Base-by-base conservation (phyloP, 164 flowering plant species). In the Annona squamosa region DNA sequence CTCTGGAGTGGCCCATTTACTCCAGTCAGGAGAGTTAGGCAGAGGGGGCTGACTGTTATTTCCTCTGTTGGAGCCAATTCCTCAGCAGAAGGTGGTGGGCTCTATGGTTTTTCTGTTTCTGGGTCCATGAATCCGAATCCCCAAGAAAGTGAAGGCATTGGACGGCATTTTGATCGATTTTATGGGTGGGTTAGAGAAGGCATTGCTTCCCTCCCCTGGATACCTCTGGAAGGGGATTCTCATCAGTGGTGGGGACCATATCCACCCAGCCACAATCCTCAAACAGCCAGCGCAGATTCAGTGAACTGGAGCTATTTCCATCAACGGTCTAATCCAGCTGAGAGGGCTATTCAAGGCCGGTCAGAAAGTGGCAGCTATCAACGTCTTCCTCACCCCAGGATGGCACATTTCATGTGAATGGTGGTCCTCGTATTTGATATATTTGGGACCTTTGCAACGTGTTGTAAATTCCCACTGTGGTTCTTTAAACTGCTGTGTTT, bases 111-210 rank as follows among this genome's bases (percentile, higher is more conserved):
- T 65, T 68, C 71, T 57, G 19, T 67, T 52, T 52, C 71, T 57
- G 76, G 76, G 9, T 67, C 68, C 42, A 63, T 67, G 56, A 68
- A 59, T 73, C 48, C 46, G 48, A 67, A 17, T 59, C 76, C 44
- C n/a, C 71, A 57, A 52, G 76, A 74, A 45, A 64, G 76, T 46
- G 72, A 68, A 16, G 68, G 63, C 26, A 44, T n/a, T 9, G 57
- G 76, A 6, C 59, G 76, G 65, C 76, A 65, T 45, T 73, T 65
- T 42, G 75, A 73, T 65, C 63, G 63, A 17, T 52, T 74, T 10
- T 74, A 68, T 59, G 76, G 72, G 18, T 74, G 71, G 76, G 71
- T 68, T 17, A 56, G 76, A 56, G 76, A 74, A 18, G 71, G 76
- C 7, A 52, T 74, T 74, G 72, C 76, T 17, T 71, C 76, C 4